A percentile compares a stretch with the other conserved stretches of the same genome.
Conservation (phyloP, 768 basidiomycete species). For the Xanthoconium stramineum region DNA sequence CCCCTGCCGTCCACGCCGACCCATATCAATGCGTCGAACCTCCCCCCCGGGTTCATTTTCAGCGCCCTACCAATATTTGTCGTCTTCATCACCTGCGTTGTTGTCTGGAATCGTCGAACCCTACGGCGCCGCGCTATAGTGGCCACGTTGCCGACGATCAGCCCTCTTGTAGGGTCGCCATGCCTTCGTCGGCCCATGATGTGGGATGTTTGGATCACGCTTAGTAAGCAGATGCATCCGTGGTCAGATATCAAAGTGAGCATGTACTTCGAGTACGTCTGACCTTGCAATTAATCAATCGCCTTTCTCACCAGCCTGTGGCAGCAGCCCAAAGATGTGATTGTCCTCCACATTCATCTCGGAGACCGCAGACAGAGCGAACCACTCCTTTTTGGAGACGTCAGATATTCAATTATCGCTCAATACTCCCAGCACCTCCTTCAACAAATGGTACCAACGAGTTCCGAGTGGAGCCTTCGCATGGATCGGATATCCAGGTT, state of each 20-base stretch:
- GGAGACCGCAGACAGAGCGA: slow-evolving; percentile 4
- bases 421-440: slow-evolving; percentile 5
- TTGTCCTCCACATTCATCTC: not conserved
- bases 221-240: not conserved
- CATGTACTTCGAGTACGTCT: slow-evolving; percentile 20
- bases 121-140: slow-evolving; percentile 28
- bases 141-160: slow-evolving; percentile 7
- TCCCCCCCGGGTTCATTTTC: slow-evolving; percentile 33
- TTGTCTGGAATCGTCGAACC: slow-evolving; percentile 33
- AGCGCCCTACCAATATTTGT: slow-evolving; percentile 30
- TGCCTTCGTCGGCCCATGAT: slow-evolving; percentile 16
- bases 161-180: not conserved
- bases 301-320: slow-evolving; percentile 20
- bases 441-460: not conserved
- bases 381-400: slow-evolving; percentile 21
- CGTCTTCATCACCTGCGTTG: slow-evolving; percentile 28
- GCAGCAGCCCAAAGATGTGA: slow-evolving; percentile 15
- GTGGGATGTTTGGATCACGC: slow-evolving; percentile 23
- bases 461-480: slow-evolving; percentile 1
- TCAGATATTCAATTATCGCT: slow-evolving; percentile 21
- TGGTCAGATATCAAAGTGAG: slow-evolving; percentile 26
- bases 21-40: slow-evolving; percentile 15
- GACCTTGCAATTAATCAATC: not conserved
- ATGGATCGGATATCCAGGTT: slow-evolving; percentile 26
- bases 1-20: slow-evolving; percentile 6